Evolutionary conservation across 257 asterid genomes (phyloP).

Genomic region (Scutellaria baicalensis): DNA sequence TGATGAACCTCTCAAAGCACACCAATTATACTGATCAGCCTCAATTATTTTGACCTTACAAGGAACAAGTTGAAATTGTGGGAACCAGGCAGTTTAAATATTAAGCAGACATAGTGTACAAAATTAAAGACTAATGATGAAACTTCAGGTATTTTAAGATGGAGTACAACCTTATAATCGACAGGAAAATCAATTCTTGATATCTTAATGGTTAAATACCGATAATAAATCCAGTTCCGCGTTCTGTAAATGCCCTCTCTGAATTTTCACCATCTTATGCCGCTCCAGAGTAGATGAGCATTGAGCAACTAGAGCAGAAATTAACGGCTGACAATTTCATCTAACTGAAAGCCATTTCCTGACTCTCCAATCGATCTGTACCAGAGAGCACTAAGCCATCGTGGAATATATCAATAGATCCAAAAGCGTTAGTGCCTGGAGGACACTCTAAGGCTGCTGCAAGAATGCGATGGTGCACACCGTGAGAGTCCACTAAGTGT

Average conservation of each 20-base stretch:
- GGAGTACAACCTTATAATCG: not conserved
- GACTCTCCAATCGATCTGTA: slow-evolving; percentile 57
- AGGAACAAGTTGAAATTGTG: not conserved
- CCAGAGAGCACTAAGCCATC: slow-evolving; percentile 64
- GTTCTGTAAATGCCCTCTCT: not conserved
- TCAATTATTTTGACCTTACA: not conserved
- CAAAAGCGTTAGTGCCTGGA: slow-evolving; percentile 74
- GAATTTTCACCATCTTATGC: not conserved
- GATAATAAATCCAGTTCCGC: not conserved
- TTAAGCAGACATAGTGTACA: not conserved
- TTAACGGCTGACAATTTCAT: not conserved
- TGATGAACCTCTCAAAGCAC: not conserved
- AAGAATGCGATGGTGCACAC: slow-evolving; percentile 80
- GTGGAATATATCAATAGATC: slow-evolving; percentile 50
- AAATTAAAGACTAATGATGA: not conserved
- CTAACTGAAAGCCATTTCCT: slow-evolving; percentile 56
- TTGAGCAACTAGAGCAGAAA: not conserved
- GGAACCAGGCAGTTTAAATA: not conserved
- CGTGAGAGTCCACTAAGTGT: slow-evolving; percentile 57
- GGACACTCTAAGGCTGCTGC: slow-evolving; percentile 97
- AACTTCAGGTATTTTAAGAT: not conserved
- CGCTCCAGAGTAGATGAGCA: not conserved
- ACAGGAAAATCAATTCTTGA: not conserved
- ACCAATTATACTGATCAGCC: not conserved
- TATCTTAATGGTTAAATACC: not conserved